Percentiles rank a stretch among this genome's conserved stretches.
Evolutionary conservation across 148 eudicot species (phyloP).

Genomic region (Salicornia ramosissima): DNA sequence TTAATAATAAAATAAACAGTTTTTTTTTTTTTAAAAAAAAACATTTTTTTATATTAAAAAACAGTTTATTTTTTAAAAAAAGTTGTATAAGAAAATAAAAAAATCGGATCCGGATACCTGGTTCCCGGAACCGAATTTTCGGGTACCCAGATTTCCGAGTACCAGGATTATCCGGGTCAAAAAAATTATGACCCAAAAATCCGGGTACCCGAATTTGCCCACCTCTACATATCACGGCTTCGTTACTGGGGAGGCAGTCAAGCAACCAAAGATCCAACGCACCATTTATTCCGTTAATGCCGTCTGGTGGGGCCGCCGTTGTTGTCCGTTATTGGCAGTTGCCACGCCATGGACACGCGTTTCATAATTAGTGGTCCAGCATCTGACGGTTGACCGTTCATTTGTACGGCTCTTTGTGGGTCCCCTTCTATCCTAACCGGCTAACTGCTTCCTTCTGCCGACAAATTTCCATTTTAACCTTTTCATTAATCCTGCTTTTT

Average conservation of each 20-base stretch:
- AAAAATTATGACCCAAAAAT: no score
- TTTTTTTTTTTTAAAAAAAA: no score
- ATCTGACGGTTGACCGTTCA: slow-evolving; percentile 46
- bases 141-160: no score
- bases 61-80: no score
- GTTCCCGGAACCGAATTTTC: no score
- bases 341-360: slow-evolving; percentile 48
- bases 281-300: neutral
- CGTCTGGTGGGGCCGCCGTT: slow-evolving; percentile 26
- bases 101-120: no score
- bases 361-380: slow-evolving; percentile 1
- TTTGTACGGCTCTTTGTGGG: slow-evolving; percentile 20
- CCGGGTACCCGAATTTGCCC: no score
- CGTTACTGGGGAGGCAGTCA: slow-evolving; percentile 10
- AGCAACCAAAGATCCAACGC: slow-evolving; percentile 1
- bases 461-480: slow-evolving; percentile 4
- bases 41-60: no score
- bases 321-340: slow-evolving; percentile 47
- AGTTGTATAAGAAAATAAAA: no score
- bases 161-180: no score
- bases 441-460: slow-evolving; percentile 29
- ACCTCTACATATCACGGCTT: slow-evolving; percentile 18
- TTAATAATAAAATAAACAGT: no score
- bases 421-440: slow-evolving; percentile 25
- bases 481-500: no score